Percentiles rank a stretch among this genome's conserved stretches.
These are phyloP conservation scores for Hermanozyma aechmeae DNA, from an alignment of 805 yeast species.

Conservation along the genomic window DNA sequence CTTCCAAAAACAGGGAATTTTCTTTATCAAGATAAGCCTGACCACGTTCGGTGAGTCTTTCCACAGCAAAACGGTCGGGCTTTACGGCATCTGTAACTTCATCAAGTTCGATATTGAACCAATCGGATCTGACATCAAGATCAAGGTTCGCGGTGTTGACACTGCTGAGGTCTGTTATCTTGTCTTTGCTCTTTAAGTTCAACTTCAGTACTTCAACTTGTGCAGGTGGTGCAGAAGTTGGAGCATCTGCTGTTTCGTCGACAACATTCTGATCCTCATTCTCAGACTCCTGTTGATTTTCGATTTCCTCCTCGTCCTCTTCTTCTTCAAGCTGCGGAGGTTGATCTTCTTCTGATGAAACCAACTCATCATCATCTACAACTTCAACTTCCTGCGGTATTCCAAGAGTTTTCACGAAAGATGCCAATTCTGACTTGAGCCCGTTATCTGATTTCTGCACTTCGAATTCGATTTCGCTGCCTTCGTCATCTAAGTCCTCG, in stretches of 20 bases:
- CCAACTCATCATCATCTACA: conserved; percentile 16
- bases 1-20: conserved; percentile 60
- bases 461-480: conserved; percentile 40
- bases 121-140: conserved; percentile 57
- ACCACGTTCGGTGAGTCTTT: conserved; percentile 57
- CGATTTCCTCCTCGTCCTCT: conserved; percentile 9
- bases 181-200: conserved; percentile 12
- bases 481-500: conserved; percentile 44
- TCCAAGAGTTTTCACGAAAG: conserved; percentile 63
- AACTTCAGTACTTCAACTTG: conserved; percentile 3
- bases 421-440: conserved; percentile 45
- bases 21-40: conserved; percentile 58
- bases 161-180: conserved; percentile 31
- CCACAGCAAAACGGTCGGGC: conserved; percentile 47
- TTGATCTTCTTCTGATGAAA: conserved; percentile 10
- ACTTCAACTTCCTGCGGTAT: conserved; percentile 26
- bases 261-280: conserved; percentile 7
- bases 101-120: conserved; percentile 56
- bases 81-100: conserved; percentile 19
- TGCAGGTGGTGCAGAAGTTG: neutral
- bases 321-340: conserved; percentile 6
- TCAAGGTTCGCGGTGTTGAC: conserved; percentile 48
- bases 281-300: conserved; percentile 8
- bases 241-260: conserved; percentile 7
- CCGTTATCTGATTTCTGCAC: conserved; percentile 32